Conservation (phyloP, 23 red algal species). For the Cyanidioschyzon merolae region DNA sequence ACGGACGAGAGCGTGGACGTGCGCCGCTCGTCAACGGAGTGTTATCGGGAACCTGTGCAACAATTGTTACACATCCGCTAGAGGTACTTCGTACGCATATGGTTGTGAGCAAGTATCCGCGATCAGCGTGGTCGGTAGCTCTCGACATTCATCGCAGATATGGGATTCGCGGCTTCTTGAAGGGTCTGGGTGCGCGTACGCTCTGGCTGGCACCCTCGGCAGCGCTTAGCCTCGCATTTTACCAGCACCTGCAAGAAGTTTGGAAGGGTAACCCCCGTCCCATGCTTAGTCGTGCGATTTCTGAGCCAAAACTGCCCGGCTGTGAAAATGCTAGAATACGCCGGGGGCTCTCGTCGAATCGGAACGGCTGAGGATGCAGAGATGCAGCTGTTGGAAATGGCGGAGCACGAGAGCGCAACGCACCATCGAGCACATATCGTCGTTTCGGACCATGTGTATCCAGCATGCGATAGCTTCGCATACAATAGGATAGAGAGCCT, state of each 20-base stretch:
- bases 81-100: constrained; percentile 11
- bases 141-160: not conserved
- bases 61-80: constrained; percentile 20
- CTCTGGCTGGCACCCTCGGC: constrained; percentile 23
- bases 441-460: too few relatives aligned
- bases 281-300: not conserved
- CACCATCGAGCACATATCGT: too few relatives aligned
- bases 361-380: too few relatives aligned
- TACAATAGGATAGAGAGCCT: too few relatives aligned
- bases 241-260: constrained; percentile 17
- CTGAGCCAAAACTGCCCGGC: not conserved
- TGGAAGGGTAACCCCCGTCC: not conserved
- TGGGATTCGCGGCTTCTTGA: not conserved
- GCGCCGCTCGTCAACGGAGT: not conserved
- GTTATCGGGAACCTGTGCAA: constrained; percentile 3
- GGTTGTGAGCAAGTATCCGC: not conserved
- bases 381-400: too few relatives aligned
- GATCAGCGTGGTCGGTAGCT: not conserved
- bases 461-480: too few relatives aligned
- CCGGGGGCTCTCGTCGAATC: too few relatives aligned
- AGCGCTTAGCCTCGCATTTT: constrained; percentile 17
- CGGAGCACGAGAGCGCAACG: too few relatives aligned
- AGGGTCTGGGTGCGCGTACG: constrained; percentile 13
- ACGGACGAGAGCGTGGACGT: not conserved
- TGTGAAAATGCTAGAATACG: not conserved